Evolutionary conservation across 768 basidiomycete species (phyloP), one percentile per base, ranked within the genome.

Genomic region (Suillus spraguei): DNA sequence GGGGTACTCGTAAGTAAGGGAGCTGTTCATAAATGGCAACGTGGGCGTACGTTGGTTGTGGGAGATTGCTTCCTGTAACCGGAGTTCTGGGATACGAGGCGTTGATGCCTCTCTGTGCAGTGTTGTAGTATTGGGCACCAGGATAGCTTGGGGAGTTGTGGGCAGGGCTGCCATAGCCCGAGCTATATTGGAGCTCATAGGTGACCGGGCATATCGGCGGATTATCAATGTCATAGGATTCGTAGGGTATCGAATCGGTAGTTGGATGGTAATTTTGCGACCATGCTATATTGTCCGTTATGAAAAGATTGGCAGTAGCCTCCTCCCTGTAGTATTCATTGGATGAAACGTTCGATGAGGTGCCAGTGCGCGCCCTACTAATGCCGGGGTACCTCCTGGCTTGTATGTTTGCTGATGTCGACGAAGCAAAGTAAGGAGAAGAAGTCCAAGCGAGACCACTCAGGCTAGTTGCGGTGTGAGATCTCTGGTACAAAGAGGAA

Each of bases 51-150:
- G 2, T 10, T 39, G n/a, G n/a, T 13, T 0, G 53, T 24, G 22
- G 6, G 16, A 16, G 22, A 9, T 56, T 24, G 2, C 2, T 10
- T 5, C 22, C 36, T 38, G 36, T 16, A 16, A 38, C 35, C 4
- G 22, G 22, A 38, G 0, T 14, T 0, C 8, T 7, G 9, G n/a
- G 0, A 38, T 2, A 4, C 22, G 2, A 16, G 5, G 16, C 2
- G 4, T 14, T 10, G n/a, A 17, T 9, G 5, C 38, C 24, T 39
- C 16, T 14, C 17, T 39, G 38, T 3, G 17, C 17, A 17, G 24
- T 3, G 38, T 58, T 6, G 24, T 28, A 2, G 16, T 24, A 11
- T 1, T 17, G 14, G 14, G 8, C 1, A 38, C 5, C 16, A 38
- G 5, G 36, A 16, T 2, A 16, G 2, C 8, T 28, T 17, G 2